These are phyloP conservation scores for Aspergillus cavernicola DNA, from an alignment of 495 filamentous ascomycete genomes.

Conservation along the genomic window DNA sequence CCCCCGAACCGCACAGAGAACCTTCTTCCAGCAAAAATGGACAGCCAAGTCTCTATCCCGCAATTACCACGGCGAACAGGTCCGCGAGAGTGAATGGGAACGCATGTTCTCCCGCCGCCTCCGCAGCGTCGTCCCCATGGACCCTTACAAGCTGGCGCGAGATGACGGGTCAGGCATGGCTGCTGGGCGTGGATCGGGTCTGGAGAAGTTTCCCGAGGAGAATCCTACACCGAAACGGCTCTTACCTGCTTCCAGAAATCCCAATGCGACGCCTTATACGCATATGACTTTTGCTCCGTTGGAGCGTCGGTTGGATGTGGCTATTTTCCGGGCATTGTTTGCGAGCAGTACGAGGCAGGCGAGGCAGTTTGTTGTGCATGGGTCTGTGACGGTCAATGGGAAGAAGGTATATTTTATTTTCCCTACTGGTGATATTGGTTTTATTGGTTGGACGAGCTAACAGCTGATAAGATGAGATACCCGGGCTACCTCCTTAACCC, in stretches of 20 bases:
- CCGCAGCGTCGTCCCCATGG: conserved; percentile 80
- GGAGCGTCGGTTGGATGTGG: conserved; percentile 86
- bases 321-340: conserved; percentile 88
- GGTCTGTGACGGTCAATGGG: conserved; percentile 91
- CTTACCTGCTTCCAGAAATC: too few relatives aligned
- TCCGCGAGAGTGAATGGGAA: conserved; percentile 84
- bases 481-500: conserved; percentile 95
- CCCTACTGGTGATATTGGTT: not conserved
- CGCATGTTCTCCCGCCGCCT: conserved; percentile 82
- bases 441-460: not conserved
- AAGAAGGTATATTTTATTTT: conserved; percentile 62
- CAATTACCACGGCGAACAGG: conserved; percentile 89
- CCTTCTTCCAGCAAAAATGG: conserved; percentile 99
- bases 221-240: too few relatives aligned
- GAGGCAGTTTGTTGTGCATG: conserved; percentile 89
- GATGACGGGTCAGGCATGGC: conserved; percentile 78
- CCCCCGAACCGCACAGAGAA: conserved; percentile 47
- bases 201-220: conserved; percentile 32
- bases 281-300: conserved; percentile 88
- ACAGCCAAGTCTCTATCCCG: conserved; percentile 74
- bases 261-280: conserved; percentile 90
- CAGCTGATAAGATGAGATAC: conserved; percentile 69
- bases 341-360: conserved; percentile 93
- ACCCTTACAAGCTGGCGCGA: conserved; percentile 66
- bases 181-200: conserved; percentile 75